These are phyloP conservation scores for Amylostereum areolatum DNA, from an alignment of 1,284 basidiomycete genomes.

Conservation along the genomic window DNA sequence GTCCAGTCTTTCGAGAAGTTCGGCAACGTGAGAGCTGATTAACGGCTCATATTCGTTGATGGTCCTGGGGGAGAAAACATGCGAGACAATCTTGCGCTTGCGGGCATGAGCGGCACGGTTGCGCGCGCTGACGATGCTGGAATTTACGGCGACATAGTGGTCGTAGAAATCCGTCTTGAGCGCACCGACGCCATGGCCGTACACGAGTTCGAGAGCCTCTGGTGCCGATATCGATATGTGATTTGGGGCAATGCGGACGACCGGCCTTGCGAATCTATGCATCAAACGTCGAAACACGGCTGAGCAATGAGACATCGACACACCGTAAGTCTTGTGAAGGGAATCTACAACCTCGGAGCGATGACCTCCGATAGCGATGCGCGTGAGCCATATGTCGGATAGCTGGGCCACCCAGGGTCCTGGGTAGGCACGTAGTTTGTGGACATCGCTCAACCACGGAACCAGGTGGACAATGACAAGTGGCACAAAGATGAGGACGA, in stretches of 20 bases:
- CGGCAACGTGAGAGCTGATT: slow-evolving; percentile 22
- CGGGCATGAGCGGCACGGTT: slow-evolving; percentile 44
- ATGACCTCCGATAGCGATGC: slow-evolving; percentile 29
- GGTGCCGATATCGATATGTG: slow-evolving; percentile 44
- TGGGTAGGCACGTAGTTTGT: slow-evolving; percentile 27
- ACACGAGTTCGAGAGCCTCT: slow-evolving; percentile 35
- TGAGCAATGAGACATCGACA: neutral
- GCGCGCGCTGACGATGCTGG: slow-evolving; percentile 39
- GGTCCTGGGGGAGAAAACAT: slow-evolving; percentile 33
- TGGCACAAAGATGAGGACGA: too few species aligned
- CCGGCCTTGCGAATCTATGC: slow-evolving; percentile 23
- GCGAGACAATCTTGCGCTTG: slow-evolving; percentile 41
- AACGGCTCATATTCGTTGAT: slow-evolving; percentile 32
- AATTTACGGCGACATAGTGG: slow-evolving; percentile 31
- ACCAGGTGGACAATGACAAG: slow-evolving; percentile 12
- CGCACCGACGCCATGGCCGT: slow-evolving; percentile 28
- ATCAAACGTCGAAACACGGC: neutral
- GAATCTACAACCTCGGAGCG: slow-evolving; percentile 36
- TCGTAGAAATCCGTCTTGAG: slow-evolving; percentile 39
- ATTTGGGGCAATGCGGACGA: slow-evolving; percentile 44
- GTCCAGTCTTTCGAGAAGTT: slow-evolving; percentile 32
- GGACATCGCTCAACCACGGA: slow-evolving; percentile 23
- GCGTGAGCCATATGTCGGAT: slow-evolving; percentile 40
- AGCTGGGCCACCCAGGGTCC: slow-evolving; percentile 42
- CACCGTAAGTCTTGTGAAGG: slow-evolving; percentile 24